Evolutionary conservation across 352 stramenopile species (phyloP).

Genomic region (Peronospora farinosa): DNA sequence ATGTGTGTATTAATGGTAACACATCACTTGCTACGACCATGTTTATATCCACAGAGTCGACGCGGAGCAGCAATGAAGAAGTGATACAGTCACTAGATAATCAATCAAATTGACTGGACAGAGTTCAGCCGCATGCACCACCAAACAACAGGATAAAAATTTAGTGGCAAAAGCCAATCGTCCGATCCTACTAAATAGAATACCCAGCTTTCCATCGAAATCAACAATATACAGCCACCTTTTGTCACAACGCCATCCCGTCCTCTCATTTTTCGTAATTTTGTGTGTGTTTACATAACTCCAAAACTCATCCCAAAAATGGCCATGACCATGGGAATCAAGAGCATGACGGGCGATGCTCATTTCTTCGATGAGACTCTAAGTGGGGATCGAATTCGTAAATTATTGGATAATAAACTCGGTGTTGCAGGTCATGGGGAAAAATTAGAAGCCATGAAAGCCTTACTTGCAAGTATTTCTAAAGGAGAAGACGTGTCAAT

Average conservation of each 20-base stretch:
- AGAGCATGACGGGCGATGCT: constrained; percentile 86
- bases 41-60: not conserved
- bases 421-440: constrained; percentile 72
- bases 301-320: too few species aligned
- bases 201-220: too few species aligned
- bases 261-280: too few species aligned
- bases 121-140: not conserved
- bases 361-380: constrained; percentile 98
- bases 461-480: constrained; percentile 93
- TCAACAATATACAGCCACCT: too few species aligned
- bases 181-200: too few species aligned
- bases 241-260: too few species aligned
- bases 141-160: not conserved
- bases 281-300: too few species aligned
- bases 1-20: constrained; percentile 65
- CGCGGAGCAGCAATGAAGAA: too few species aligned
- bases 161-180: not conserved
- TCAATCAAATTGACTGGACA: not conserved
- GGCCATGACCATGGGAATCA: constrained; percentile 36
- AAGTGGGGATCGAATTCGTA: constrained; percentile 83
- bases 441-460: constrained; percentile 98
- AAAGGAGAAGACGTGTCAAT: constrained; percentile 96
- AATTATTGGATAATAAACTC: constrained; percentile 87
- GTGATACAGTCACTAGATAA: too few species aligned
- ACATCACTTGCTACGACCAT: constrained; percentile 69